Conservation (phyloP, 2,329 filamentous ascomycete genomes). For the Fusarium domesticum region DNA sequence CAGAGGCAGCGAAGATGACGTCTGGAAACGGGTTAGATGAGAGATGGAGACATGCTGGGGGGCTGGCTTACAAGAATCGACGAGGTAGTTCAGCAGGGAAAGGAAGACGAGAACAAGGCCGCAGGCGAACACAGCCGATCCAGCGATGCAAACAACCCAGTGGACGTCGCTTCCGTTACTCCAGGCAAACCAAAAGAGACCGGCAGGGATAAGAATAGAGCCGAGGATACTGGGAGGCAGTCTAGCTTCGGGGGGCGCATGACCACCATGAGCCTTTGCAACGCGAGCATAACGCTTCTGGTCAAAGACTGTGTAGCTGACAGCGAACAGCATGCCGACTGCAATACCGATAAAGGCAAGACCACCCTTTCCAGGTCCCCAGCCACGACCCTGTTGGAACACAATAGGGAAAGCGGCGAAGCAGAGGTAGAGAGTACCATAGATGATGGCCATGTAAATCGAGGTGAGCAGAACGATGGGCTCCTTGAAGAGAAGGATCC, state of each 20-base stretch:
- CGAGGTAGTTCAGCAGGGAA: constrained; percentile 63
- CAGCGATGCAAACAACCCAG: constrained; percentile 51
- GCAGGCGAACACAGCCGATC: constrained; percentile 49
- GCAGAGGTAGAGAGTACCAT: constrained; percentile 53
- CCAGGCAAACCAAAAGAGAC: constrained; percentile 66
- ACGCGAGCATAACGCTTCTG: constrained; percentile 51
- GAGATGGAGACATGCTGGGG: background rate
- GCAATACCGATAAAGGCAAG: constrained; percentile 63
- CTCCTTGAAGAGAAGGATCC: constrained; percentile 63
- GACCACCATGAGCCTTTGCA: constrained; percentile 48
- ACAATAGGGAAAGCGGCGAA: constrained; percentile 59
- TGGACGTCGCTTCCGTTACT: constrained; percentile 55
- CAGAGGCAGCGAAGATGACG: constrained; percentile 73
- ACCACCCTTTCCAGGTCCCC: constrained; percentile 56
- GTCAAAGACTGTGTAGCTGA: constrained; percentile 50
- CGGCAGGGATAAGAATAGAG: constrained; percentile 54
- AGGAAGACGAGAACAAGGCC: constrained; percentile 64
- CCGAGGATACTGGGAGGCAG: constrained; percentile 60
- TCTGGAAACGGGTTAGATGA: constrained; percentile 35
- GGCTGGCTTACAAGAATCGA: constrained; percentile 53
- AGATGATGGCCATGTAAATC: constrained; percentile 61
- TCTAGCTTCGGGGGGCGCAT: constrained; percentile 61
- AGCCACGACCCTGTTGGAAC: constrained; percentile 56
- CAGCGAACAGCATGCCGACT: constrained; percentile 59
- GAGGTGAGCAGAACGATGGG: constrained; percentile 63